These are phyloP conservation scores for Metschnikowia aberdeeniae DNA, from an alignment of 805 yeast species.

Conservation along the genomic window DNA sequence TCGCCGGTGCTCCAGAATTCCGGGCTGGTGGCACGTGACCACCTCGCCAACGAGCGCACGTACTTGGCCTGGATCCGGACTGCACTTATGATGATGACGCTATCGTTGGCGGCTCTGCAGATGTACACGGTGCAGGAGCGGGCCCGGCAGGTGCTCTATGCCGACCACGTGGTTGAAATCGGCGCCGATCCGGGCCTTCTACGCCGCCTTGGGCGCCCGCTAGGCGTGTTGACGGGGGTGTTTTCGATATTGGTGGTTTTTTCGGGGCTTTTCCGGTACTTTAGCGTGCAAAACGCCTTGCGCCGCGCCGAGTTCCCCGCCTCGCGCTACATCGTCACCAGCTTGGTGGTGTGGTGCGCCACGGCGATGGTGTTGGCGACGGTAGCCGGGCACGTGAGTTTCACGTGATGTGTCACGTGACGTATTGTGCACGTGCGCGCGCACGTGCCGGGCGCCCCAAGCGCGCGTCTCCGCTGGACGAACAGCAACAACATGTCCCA, in stretches of 20 bases:
- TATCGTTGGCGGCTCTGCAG: slow-evolving; percentile 61
- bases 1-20: slow-evolving; percentile 22
- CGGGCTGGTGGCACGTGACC: slow-evolving; percentile 38
- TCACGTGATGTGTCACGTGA: not conserved
- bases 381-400: not conserved
- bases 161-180: not conserved
- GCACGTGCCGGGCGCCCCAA: not conserved
- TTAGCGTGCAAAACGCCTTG: slow-evolving; percentile 11
- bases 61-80: slow-evolving; percentile 64
- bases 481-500: slow-evolving; percentile 38
- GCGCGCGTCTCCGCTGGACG: not conserved
- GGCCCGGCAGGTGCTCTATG: slow-evolving; percentile 10
- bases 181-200: slow-evolving; percentile 1
- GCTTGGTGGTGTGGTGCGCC: slow-evolving; percentile 4
- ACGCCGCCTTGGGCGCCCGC: slow-evolving; percentile 8
- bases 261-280: slow-evolving; percentile 10
- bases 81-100: slow-evolving; percentile 51
- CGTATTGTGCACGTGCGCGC: too few relatives aligned
- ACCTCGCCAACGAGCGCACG: slow-evolving; percentile 60
- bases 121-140: slow-evolving; percentile 42
- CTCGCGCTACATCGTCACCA: slow-evolving; percentile 8
- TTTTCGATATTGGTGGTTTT: slow-evolving; percentile 6
- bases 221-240: slow-evolving; percentile 11
- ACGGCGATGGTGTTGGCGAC: slow-evolving; percentile 9
- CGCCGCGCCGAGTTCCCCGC: slow-evolving; percentile 12